Base-by-base conservation (phyloP, 2,329 filamentous ascomycete species). In the Cyanodermella asteris region DNA sequence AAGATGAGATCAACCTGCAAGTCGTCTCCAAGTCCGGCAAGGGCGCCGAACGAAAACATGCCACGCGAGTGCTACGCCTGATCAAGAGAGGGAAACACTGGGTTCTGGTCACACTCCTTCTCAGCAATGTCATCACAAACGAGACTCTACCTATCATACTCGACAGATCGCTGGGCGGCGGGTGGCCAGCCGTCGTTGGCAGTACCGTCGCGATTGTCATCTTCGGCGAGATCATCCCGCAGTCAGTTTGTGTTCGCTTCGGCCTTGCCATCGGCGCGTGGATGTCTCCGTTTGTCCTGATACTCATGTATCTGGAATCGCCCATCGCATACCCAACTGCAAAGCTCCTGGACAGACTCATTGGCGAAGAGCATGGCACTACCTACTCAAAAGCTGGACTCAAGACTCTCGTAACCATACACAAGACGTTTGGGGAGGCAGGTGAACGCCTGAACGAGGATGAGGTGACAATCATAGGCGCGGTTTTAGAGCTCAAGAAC, bases 41-140 rank as follows among this genome's bases (percentile, higher is more conserved):
- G 47, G 80, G 74, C 28, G 59, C 70, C n/a, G 84, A 94, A 51
- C 72, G 72, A 41, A 78, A 70, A 43, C 80, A 93, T 43, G 87
- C 87, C 1, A 65, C 64, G 28, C 72, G 68, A 34, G 87, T 97
- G 7, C 61, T 87, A 37, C 61, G 68, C 21, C 56, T 97, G 15
- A 53, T 97, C 28, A 69, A 78, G 35, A 74, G 66, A 39, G 87
- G 87, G 39, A 97, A 97, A 48, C 87, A 97, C 50, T 97, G 87
- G 87, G 84, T 97, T 12, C 58, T 97, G 29, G 87, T 97, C 27
- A 94, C 87, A 3, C 55, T 97, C 14, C 63, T 97, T 6, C 58
- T 97, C 28, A 81, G 81, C 47, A 97, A 97, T 47, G 87, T 97
- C 43, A 90, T 97, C 40, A 91, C 90, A 36, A 94, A 97, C 48